phyloP scores from a whole-genome alignment of 176 grass and related monocot species.

The Microstegium vimineum region DNA sequence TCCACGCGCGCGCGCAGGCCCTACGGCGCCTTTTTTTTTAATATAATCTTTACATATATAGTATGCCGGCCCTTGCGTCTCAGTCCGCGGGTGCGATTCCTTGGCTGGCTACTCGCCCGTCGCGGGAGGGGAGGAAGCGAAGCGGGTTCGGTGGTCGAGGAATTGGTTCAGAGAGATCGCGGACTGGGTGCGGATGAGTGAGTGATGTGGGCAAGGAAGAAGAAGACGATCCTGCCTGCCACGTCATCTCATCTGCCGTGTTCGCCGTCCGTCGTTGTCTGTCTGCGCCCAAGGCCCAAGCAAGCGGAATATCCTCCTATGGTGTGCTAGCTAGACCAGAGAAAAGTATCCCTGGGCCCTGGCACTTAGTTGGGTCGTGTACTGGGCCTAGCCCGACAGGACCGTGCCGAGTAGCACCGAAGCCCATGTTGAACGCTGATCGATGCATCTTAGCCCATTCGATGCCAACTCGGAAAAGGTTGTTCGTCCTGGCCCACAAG shows the following conservation, averaged over 20 bases:
- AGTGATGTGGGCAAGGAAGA: too few relatives aligned
- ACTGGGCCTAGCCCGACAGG: too few relatives aligned
- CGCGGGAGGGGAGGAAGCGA: not conserved
- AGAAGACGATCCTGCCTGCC: not conserved
- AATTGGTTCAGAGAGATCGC: constrained; percentile 23
- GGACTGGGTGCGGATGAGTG: not conserved
- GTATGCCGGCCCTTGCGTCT: too few relatives aligned
- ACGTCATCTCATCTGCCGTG: not conserved
- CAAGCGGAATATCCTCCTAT: not conserved
- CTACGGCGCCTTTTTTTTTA: too few relatives aligned
- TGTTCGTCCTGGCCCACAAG: too few relatives aligned
- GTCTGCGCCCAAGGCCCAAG: not conserved
- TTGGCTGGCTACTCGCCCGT: not conserved
- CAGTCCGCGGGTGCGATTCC: constrained; percentile 11
- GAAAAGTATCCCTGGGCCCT: not conserved
- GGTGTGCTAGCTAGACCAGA: too few relatives aligned
- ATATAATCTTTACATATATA: too few relatives aligned
- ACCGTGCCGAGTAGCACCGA: not conserved
- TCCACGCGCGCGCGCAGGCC: not conserved
- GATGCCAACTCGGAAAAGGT: too few relatives aligned
- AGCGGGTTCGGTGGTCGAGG: constrained; percentile 3
- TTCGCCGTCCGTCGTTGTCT: too few relatives aligned
- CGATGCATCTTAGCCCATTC: not conserved
- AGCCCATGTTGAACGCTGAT: not conserved
- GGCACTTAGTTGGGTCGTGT: not conserved